These are phyloP conservation scores for Russula lepida DNA, from an alignment of 768 basidiomycete species.

Conservation along the genomic window DNA sequence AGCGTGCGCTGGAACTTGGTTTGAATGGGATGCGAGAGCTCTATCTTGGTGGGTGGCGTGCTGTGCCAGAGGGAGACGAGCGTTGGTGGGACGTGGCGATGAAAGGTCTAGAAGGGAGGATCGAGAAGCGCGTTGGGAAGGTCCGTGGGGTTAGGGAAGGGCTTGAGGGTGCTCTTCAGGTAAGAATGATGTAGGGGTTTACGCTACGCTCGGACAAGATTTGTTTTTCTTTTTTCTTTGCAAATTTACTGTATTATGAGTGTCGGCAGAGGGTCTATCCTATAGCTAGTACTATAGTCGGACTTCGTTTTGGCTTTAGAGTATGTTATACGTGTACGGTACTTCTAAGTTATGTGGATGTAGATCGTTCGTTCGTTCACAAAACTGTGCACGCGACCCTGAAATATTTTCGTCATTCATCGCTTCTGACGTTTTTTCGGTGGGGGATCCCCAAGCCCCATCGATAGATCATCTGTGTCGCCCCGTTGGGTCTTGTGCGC, in stretches of 20 bases:
- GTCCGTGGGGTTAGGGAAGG: conserved; percentile 28
- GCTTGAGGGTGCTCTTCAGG: conserved; percentile 25
- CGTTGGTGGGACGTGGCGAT: conserved; percentile 67
- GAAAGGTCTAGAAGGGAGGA: conserved; percentile 29
- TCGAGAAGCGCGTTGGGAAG: conserved; percentile 22
- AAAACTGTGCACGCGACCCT: neutral
- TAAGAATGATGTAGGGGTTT: neutral
- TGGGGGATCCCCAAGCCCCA: neutral
- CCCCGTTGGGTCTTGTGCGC: neutral
- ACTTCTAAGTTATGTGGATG: neutral
- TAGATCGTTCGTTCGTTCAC: neutral
- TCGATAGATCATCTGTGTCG: neutral
- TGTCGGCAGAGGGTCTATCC: neutral
- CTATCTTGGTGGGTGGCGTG: conserved; percentile 52
- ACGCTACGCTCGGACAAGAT: too few relatives aligned
- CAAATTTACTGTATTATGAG: too few relatives aligned
- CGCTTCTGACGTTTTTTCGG: neutral
- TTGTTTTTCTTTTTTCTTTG: neutral
- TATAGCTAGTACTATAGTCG: neutral
- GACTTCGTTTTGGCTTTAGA: neutral
- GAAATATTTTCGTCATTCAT: neutral
- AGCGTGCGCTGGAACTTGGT: conserved; percentile 28
- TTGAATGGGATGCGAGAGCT: conserved; percentile 38
- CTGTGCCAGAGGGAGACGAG: conserved; percentile 41
- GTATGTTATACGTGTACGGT: neutral